phyloP scores from a whole-genome alignment of 208 protist species.

The Porcisia hertigi region DNA sequence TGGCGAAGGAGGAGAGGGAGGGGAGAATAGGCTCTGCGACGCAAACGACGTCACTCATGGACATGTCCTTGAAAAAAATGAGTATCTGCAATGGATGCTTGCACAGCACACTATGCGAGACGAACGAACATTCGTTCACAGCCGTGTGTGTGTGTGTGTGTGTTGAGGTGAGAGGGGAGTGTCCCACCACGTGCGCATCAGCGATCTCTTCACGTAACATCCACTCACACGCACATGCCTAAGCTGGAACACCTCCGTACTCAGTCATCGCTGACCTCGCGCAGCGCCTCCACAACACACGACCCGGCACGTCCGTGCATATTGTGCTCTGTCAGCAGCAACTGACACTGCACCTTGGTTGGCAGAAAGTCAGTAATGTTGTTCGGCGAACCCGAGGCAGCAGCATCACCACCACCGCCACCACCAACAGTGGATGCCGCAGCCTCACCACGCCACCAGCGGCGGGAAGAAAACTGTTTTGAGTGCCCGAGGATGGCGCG shows the following conservation, averaged over 20 bases:
- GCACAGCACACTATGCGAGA: not conserved
- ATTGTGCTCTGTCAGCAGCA: constrained; percentile 70
- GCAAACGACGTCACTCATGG: not conserved
- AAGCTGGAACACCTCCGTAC: not conserved
- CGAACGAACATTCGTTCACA: not conserved
- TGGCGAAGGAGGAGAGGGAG: not conserved
- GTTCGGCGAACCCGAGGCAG: not conserved
- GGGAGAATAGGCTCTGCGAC: not conserved
- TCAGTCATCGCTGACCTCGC: constrained; percentile 14
- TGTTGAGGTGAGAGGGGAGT: not conserved
- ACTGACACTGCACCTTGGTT: constrained; percentile 27
- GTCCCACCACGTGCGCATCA: not conserved
- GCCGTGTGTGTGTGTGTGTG: not conserved
- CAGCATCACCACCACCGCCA: not conserved
- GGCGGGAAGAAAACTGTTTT: constrained; percentile 20
- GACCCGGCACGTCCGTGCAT: constrained; percentile 46
- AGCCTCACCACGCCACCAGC: constrained; percentile 15
- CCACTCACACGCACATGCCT: not conserved
- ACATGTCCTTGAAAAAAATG: not conserved
- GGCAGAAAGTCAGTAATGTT: constrained; percentile 1
- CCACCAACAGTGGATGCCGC: not conserved
- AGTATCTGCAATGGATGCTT: not conserved
- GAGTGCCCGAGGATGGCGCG: constrained; percentile 34
- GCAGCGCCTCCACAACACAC: constrained; percentile 43
- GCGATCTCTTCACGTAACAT: not conserved